These are phyloP conservation scores for Yamadazyma sp. DNA, from an alignment of 805 yeast species.

Conservation along the genomic window DNA sequence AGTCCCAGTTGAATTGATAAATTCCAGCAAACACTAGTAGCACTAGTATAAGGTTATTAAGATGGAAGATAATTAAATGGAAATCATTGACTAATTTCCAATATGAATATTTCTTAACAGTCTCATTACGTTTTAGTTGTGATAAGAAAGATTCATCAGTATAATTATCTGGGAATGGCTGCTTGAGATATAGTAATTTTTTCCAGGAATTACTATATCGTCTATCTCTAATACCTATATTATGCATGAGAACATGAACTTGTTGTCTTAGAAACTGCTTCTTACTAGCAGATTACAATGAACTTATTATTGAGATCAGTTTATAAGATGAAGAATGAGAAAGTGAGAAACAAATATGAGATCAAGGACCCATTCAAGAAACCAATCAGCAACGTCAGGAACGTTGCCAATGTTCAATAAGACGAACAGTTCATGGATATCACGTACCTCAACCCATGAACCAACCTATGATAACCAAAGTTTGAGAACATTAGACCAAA, in stretches of 20 bases:
- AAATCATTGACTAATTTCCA: conserved; percentile 69
- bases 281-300: too few relatives aligned
- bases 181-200: conserved; percentile 78
- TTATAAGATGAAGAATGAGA: too few relatives aligned
- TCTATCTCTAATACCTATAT: too few relatives aligned
- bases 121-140: conserved; percentile 71
- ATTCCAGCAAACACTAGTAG: conserved; percentile 66
- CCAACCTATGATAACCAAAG: conserved; percentile 11
- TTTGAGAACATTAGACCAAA: conserved; percentile 39
- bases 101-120: conserved; percentile 66
- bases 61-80: conserved; percentile 61
- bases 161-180: conserved; percentile 88
- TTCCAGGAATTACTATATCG: conserved; percentile 54
- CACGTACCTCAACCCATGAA: conserved; percentile 8
- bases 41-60: conserved; percentile 61
- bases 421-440: conserved; percentile 9
- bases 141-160: conserved; percentile 81
- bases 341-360: neutral
- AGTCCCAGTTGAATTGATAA: conserved; percentile 49
- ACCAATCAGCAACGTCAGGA: conserved; percentile 7
- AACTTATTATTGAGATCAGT: too few relatives aligned
- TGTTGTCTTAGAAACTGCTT: too few relatives aligned
- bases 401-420: conserved; percentile 9
- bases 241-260: too few relatives aligned
- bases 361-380: conserved; percentile 8